Percentiles rank a stretch among this genome's conserved stretches.
phyloP scores from a whole-genome alignment of 179 eudicot genomes.

The Corrigiola litoralis region DNA sequence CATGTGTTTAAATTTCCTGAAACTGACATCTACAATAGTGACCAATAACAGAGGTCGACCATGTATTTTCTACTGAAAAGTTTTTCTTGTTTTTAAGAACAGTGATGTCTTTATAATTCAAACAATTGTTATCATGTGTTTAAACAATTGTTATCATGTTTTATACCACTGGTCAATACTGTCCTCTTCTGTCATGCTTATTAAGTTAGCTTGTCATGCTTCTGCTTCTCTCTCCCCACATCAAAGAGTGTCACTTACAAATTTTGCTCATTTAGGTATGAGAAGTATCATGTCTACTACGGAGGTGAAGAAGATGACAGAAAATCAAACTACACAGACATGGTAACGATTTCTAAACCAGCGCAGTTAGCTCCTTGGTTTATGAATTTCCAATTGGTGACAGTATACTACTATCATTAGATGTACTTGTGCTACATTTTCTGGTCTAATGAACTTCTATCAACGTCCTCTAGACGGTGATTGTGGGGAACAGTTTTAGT shows the following conservation, averaged over 20 bases:
- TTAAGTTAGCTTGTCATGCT: neutral
- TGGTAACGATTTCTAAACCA: conserved; percentile 44
- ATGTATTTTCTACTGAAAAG: neutral
- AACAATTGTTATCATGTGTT: no score
- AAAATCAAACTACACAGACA: conserved; percentile 82
- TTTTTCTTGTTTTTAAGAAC: neutral
- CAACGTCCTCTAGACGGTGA: neutral
- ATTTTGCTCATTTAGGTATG: conserved; percentile 51
- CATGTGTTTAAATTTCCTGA: neutral
- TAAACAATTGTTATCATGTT: no score
- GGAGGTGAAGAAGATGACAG: conserved; percentile 84
- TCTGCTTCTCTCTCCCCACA: neutral
- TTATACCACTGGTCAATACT: neutral
- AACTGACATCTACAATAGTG: neutral
- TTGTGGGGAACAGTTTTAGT: neutral
- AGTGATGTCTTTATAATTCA: no score
- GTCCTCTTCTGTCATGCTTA: neutral
- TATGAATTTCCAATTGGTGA: neutral
- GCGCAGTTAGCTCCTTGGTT: neutral
- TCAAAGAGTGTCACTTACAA: neutral
- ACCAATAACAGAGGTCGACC: neutral
- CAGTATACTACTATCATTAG: neutral
- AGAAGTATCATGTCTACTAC: conserved; percentile 71
- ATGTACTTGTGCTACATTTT: neutral
- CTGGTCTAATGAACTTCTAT: neutral